phyloP scores from a whole-genome alignment of 805 yeast genomes.

The Torulaspora quercuum region DNA sequence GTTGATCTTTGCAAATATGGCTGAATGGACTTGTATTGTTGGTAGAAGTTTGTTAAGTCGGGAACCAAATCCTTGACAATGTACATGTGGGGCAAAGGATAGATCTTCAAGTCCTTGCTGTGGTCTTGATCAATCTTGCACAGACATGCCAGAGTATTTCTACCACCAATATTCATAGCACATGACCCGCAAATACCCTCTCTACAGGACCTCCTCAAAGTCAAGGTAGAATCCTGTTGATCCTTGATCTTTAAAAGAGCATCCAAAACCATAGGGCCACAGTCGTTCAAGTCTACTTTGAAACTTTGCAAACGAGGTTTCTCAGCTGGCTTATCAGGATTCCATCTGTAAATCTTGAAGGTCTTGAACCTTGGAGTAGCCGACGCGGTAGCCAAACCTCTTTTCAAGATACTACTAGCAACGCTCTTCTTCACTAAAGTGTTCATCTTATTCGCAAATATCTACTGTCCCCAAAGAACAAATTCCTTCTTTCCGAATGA shows the following conservation, averaged over 20 bases:
- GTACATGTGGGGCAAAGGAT: constrained; percentile 97
- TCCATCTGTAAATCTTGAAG: constrained; percentile 96
- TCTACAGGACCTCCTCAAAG: constrained; percentile 97
- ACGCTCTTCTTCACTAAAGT: constrained; percentile 8
- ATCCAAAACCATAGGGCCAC: constrained; percentile 98
- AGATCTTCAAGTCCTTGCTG: constrained; percentile 74
- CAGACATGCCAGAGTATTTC: constrained; percentile 94
- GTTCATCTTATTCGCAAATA: constrained; percentile 3
- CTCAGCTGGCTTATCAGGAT: constrained; percentile 90
- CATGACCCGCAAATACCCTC: constrained; percentile 99
- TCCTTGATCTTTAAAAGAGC: constrained; percentile 92
- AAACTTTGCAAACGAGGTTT: constrained; percentile 85
- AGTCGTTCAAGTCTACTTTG: constrained; percentile 78
- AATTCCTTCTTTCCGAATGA: too few species aligned
- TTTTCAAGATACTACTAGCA: constrained; percentile 16
- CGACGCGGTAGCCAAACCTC: constrained; percentile 40
- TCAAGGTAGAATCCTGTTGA: constrained; percentile 92
- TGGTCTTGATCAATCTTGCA: constrained; percentile 86
- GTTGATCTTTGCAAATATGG: constrained; percentile 84
- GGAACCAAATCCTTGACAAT: constrained; percentile 97
- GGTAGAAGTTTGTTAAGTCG: constrained; percentile 94
- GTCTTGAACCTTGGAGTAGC: constrained; percentile 64
- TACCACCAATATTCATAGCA: constrained; percentile 99
- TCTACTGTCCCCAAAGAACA: background rate
- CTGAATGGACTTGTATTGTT: constrained; percentile 97